Evolutionary conservation across 441 rosid genomes (phyloP).

Genomic region (Arabidopsis hybrid): DNA sequence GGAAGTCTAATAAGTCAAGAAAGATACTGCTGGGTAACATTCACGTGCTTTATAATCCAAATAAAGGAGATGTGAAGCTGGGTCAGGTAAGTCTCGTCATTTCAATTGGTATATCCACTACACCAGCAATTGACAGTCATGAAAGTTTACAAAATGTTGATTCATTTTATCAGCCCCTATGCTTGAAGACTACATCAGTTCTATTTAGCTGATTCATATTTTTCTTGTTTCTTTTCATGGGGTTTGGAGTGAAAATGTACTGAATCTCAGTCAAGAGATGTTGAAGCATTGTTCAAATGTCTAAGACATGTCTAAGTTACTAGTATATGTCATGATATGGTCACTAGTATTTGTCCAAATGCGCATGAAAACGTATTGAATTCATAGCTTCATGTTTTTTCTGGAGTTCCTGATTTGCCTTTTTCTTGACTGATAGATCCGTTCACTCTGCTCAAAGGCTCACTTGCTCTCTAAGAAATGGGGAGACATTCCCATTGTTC

Average conservation of each 20-base stretch:
- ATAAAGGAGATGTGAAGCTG: slow-evolving; percentile 74
- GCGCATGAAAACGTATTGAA: not conserved
- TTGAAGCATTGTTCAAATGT: not conserved
- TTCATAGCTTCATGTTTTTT: not conserved
- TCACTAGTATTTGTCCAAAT: not conserved
- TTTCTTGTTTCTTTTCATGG: not conserved
- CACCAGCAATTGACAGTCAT: not conserved
- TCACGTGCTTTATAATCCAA: slow-evolving; percentile 71
- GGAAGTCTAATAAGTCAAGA: slow-evolving; percentile 54
- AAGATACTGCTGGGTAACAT: slow-evolving; percentile 71
- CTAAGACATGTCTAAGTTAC: not conserved
- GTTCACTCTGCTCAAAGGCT: slow-evolving; percentile 71
- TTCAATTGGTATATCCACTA: slow-evolving; percentile 4
- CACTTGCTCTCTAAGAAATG: slow-evolving; percentile 66
- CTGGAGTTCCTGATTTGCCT: slow-evolving; percentile 28
- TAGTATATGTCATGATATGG: not conserved
- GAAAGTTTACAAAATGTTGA: slow-evolving; percentile 8
- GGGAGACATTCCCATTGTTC: slow-evolving; percentile 71
- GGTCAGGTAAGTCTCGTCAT: slow-evolving; percentile 65
- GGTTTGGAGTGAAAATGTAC: not conserved
- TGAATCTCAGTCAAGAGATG: slow-evolving; percentile 21
- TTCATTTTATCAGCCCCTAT: not conserved
- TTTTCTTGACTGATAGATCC: slow-evolving; percentile 52
- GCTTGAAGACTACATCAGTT: not conserved
- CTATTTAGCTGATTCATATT: not conserved